These are phyloP conservation scores for Yamadazyma scolyti DNA, from an alignment of 805 yeast genomes.

Conservation along the genomic window DNA sequence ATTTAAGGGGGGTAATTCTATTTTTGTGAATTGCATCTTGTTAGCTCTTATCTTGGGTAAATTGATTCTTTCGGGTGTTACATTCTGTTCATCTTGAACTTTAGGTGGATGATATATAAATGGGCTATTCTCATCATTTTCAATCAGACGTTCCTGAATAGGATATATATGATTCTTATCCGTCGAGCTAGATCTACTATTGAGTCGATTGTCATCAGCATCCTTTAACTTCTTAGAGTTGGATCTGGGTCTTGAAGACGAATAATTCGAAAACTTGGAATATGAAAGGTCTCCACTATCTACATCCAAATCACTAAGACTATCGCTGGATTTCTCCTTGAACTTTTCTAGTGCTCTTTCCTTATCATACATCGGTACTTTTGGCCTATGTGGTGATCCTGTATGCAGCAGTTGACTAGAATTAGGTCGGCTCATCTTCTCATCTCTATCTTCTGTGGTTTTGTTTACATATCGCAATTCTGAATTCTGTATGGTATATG, in stretches of 20 bases:
- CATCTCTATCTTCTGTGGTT: too few relatives aligned
- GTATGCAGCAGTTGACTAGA: too few relatives aligned
- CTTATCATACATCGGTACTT: too few relatives aligned
- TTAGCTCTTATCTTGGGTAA: neutral
- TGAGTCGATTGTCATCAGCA: constrained; percentile 4
- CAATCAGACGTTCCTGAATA: constrained; percentile 7
- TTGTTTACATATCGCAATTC: too few relatives aligned
- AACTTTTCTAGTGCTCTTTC: too few relatives aligned
- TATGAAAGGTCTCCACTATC: constrained; percentile 26
- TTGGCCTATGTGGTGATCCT: too few relatives aligned
- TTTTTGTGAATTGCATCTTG: neutral
- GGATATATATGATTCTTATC: constrained; percentile 6
- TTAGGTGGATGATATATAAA: constrained; percentile 1
- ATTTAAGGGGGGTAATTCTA: neutral
- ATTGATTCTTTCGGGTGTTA: constrained; percentile 4
- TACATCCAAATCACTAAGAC: too few relatives aligned
- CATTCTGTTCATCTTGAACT: neutral
- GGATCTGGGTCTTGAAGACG: too few relatives aligned
- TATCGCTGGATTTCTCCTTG: too few relatives aligned
- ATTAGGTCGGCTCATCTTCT: too few relatives aligned
- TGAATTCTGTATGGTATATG: too few relatives aligned
- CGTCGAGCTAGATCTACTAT: neutral
- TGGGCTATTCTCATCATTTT: constrained; percentile 10
- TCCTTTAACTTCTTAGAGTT: too few relatives aligned
- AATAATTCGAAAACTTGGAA: constrained; percentile 35